A percentile compares a stretch with the other conserved stretches of the same genome.
phyloP scores from a whole-genome alignment of 441 rosid species.

The Croton setiger region DNA sequence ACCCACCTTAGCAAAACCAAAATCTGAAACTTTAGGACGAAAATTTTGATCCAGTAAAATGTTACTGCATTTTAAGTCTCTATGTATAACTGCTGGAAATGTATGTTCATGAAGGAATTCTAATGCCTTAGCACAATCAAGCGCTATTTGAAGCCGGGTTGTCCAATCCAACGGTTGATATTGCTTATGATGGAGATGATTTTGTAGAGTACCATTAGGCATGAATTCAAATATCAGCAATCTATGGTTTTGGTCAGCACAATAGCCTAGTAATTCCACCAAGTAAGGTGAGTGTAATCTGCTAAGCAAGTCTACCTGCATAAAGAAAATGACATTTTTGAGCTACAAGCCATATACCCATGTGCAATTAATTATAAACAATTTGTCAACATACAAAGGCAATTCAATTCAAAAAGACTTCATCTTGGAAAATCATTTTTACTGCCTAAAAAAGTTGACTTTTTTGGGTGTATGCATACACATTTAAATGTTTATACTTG shows the following conservation, averaged over 20 bases:
- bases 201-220: conserved; percentile 68
- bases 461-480: not conserved
- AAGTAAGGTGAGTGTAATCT: conserved; percentile 73
- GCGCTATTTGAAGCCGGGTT: conserved; percentile 70
- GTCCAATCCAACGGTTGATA: conserved; percentile 58
- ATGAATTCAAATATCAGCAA: conserved; percentile 66
- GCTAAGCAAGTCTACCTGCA: conserved; percentile 89
- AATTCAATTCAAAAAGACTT: not conserved
- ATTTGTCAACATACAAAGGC: not conserved
- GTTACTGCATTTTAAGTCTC: conserved; percentile 78
- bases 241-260: conserved; percentile 89
- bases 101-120: conserved; percentile 82
- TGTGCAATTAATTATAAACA: conserved; percentile 17
- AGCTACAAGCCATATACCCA: conserved; percentile 25
- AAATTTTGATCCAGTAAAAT: conserved; percentile 56
- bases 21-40: conserved; percentile 72
- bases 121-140: conserved; percentile 76
- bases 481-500: not conserved
- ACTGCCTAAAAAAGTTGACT: conserved; percentile 15
- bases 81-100: conserved; percentile 68
- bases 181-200: conserved; percentile 51
- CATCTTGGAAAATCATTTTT: not conserved
- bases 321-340: conserved; percentile 9
- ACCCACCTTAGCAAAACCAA: conserved; percentile 72
- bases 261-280: conserved; percentile 83